phyloP scores from a whole-genome alignment of 805 yeast species.

The Torulaspora maleeae region DNA sequence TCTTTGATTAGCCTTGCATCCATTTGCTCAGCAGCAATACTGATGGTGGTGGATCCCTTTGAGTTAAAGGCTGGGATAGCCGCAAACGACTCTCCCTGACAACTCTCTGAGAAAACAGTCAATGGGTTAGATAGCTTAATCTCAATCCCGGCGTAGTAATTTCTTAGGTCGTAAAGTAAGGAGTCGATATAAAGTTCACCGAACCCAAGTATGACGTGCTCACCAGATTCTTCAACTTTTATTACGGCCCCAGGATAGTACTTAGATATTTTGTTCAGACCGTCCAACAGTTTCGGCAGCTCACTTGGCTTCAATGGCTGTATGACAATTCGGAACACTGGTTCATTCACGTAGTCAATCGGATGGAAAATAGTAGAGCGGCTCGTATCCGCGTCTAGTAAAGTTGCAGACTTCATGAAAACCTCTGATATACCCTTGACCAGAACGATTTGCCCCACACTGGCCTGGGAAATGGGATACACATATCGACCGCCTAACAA shows the following conservation, averaged over 20 bases:
- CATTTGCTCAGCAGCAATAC: slow-evolving; percentile 74
- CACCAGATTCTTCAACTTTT: slow-evolving; percentile 87
- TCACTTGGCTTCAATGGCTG: slow-evolving; percentile 80
- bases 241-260: slow-evolving; percentile 62
- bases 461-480: slow-evolving; percentile 47
- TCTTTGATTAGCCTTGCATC: slow-evolving; percentile 45
- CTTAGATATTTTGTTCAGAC: slow-evolving; percentile 56
- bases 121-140: slow-evolving; percentile 83
- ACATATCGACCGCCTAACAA: slow-evolving; percentile 70
- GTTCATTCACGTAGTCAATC: slow-evolving; percentile 43
- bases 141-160: slow-evolving; percentile 56
- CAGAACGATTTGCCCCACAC: slow-evolving; percentile 65
- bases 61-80: slow-evolving; percentile 59
- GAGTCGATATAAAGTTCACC: slow-evolving; percentile 91
- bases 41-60: slow-evolving; percentile 51
- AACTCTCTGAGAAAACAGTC: slow-evolving; percentile 74
- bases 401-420: slow-evolving; percentile 57
- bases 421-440: slow-evolving; percentile 57
- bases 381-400: slow-evolving; percentile 35
- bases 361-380: slow-evolving; percentile 24
- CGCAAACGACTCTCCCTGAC: slow-evolving; percentile 58
- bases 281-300: slow-evolving; percentile 65
- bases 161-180: slow-evolving; percentile 68
- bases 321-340: slow-evolving; percentile 75
- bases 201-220: slow-evolving; percentile 69